A percentile compares a stretch with the other conserved stretches of the same genome.
phyloP scores from a whole-genome alignment of 352 stramenopile species.

The Phytophthora capsici region DNA sequence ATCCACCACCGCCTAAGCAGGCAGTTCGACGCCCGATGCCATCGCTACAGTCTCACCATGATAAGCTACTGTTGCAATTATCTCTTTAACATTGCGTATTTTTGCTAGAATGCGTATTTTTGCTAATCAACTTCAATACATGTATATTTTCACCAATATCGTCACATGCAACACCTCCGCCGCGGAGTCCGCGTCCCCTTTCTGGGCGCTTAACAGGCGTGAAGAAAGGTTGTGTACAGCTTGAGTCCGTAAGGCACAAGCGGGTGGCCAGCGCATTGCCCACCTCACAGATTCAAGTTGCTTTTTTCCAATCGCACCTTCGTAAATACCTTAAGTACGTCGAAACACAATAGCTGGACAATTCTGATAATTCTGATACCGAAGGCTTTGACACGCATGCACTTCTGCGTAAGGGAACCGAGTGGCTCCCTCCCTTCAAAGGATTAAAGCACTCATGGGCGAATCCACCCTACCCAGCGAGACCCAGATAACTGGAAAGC shows the following conservation, averaged over 20 bases:
- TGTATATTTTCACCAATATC: no score
- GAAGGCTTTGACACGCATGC: conserved; percentile 27
- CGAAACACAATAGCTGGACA: no score
- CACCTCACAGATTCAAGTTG: background rate
- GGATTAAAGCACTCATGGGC: conserved; percentile 10
- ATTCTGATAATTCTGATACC: conserved; percentile 30
- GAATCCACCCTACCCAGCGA: conserved; percentile 2
- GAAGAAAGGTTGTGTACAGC: conserved; percentile 1
- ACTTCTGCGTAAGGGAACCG: background rate
- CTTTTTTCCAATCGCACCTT: no score
- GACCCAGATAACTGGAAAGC: conserved; percentile 40
- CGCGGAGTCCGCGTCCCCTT: background rate
- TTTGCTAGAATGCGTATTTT: conserved; percentile 20
- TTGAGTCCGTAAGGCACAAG: background rate
- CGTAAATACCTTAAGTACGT: no score
- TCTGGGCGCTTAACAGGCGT: background rate
- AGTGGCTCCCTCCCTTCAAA: background rate
- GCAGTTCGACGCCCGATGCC: background rate
- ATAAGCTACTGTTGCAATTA: background rate
- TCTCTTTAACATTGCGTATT: conserved; percentile 29
- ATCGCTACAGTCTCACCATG: background rate
- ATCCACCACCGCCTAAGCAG: background rate
- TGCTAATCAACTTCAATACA: conserved; percentile 14
- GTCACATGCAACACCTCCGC: background rate
- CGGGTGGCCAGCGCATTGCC: conserved; percentile 6